Evolutionary conservation across 179 eudicot species (phyloP), one percentile per base, ranked within the genome.

Genomic region (Gypsophila paniculata): DNA sequence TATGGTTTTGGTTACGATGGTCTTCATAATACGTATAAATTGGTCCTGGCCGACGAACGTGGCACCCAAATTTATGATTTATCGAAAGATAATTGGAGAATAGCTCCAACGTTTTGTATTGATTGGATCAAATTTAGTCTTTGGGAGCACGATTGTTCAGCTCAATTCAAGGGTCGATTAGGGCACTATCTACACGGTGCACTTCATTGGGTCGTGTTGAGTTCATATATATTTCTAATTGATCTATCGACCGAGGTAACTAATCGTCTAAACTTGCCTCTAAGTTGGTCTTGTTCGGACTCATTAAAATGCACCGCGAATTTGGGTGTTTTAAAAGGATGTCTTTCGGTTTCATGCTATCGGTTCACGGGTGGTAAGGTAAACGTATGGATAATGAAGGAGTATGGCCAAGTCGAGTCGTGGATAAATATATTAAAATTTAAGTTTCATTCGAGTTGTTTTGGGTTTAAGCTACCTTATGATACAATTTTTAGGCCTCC

Each of bases 311-410:
- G n/a, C 29, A 39, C 39, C 2, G 3, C 4, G 52, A 64, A 39
- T 17, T 8, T 64, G 26, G 68, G 68, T 64, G 52, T 39, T 11
- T 11, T 64, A 14, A 64, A 64, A 11, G 68, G 68, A 38, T 64
- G 49, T 38, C 49, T 63, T 9, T 38, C 51, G 14, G 26, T 63
- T 36, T 38, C 68, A 15, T 63, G 68, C 25, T 39, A 18, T 39
- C 15, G 5, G 7, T 0, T 18, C 5, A n/a, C 6, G 67, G 26
- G 1, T 36, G 18, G 19, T 0, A 7, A 18, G 51, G 13, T 63
- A n/a, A 11, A 6, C 4, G 36, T 63, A n/a, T 63, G 68, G 68
- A 17, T 63, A 6, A 63, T 63, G 68, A 19, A 63, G 4, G 51
- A 18, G 51, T 63, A 36, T 19, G 68, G 68, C 7, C 6, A 13